These are phyloP conservation scores for Fomitopsis serialis DNA, from an alignment of 768 basidiomycete genomes.

Conservation along the genomic window DNA sequence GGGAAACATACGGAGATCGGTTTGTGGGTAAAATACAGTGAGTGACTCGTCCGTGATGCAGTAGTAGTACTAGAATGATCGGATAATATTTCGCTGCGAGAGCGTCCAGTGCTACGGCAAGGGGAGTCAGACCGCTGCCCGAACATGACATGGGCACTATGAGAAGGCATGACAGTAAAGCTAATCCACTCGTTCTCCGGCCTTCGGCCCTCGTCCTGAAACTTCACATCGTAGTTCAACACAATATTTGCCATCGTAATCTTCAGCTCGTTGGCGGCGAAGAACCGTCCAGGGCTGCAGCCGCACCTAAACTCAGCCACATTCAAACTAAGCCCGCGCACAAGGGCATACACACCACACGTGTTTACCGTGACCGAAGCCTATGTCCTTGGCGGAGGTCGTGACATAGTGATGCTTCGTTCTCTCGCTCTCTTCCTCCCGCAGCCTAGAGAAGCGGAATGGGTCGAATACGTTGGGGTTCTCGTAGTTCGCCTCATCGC, in stretches of 20 bases:
- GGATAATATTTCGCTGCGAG: too few relatives aligned
- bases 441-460: conserved; percentile 30
- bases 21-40: too few relatives aligned
- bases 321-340: background rate
- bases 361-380: conserved; percentile 13
- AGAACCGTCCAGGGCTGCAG: conserved; percentile 29
- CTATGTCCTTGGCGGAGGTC: conserved; percentile 4
- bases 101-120: too few relatives aligned
- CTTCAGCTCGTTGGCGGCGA: conserved; percentile 27
- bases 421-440: conserved; percentile 20
- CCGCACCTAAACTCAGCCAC: too few relatives aligned
- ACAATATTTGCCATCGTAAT: conserved; percentile 26
- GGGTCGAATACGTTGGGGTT: conserved; percentile 36
- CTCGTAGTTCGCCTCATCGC: conserved; percentile 24
- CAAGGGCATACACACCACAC: conserved; percentile 11
- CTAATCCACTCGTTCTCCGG: conserved; percentile 15
- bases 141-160: conserved; percentile 16
- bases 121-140: too few relatives aligned
- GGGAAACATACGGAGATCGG: too few relatives aligned
- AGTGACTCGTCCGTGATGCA: too few relatives aligned
- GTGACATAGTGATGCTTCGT: conserved; percentile 6
- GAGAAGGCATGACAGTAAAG: conserved; percentile 10
- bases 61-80: too few relatives aligned
- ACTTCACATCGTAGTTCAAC: conserved; percentile 26
- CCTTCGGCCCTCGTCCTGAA: conserved; percentile 18